phyloP scores from a whole-genome alignment of 352 stramenopile species.

The Nothophytophthora sp. region DNA sequence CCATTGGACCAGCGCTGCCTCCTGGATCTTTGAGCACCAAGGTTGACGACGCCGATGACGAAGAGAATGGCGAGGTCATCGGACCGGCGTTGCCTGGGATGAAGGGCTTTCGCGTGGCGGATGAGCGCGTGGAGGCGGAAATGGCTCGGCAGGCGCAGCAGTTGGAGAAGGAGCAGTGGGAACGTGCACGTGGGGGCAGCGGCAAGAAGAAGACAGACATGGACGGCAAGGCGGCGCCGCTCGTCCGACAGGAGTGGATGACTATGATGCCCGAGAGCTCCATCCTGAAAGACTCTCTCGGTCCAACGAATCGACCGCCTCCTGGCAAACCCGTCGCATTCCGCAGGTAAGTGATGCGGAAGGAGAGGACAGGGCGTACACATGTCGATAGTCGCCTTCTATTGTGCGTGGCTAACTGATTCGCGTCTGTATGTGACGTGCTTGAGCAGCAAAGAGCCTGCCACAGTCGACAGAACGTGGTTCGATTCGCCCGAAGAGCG shows the following conservation, averaged over 20 bases:
- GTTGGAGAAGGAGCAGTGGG: slow-evolving; percentile 72
- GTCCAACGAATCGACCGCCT: slow-evolving; percentile 40
- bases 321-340: slow-evolving; percentile 65
- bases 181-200: slow-evolving; percentile 23
- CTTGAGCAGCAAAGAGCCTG: slow-evolving; percentile 65
- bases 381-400: not conserved
- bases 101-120: slow-evolving; percentile 72
- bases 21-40: not conserved
- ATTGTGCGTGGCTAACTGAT: not conserved
- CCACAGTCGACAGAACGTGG: slow-evolving; percentile 76
- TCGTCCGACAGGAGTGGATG: slow-evolving; percentile 82
- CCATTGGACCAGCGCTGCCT: slow-evolving; percentile 45
- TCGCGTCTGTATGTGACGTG: slow-evolving; percentile 4
- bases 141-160: slow-evolving; percentile 61
- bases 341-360: too few relatives aligned
- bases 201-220: slow-evolving; percentile 6
- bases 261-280: slow-evolving; percentile 81
- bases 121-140: slow-evolving; percentile 70
- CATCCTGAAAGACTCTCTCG: slow-evolving; percentile 76
- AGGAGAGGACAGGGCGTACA: not conserved
- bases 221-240: slow-evolving; percentile 10
- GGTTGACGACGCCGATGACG: slow-evolving; percentile 18
- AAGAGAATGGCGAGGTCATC: slow-evolving; percentile 49
- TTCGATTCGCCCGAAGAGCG: slow-evolving; percentile 83
- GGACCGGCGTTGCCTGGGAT: slow-evolving; percentile 76